These are phyloP conservation scores for Beauveria sp. DNA, from an alignment of 2,329 filamentous ascomycete species.

Conservation along the genomic window DNA sequence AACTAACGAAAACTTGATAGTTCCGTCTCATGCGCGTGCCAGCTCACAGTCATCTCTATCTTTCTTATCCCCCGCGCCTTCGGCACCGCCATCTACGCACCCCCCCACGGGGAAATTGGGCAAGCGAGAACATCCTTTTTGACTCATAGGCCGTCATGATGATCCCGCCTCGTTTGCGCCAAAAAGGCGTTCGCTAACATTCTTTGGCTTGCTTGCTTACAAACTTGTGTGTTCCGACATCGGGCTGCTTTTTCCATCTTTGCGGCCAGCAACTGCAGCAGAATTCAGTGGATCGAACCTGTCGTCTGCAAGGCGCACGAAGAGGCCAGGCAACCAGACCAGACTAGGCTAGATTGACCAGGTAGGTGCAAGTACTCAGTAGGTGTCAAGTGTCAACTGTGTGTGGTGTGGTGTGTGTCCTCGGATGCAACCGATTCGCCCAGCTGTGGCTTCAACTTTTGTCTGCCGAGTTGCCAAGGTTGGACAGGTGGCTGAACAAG, in stretches of 20 bases:
- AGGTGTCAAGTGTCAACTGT: background rate
- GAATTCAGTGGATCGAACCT: background rate
- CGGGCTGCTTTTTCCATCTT: background rate
- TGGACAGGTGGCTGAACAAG: background rate
- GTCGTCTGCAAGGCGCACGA: conserved; percentile 1
- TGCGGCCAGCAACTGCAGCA: no score
- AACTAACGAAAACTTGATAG: no score
- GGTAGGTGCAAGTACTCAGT: no score
- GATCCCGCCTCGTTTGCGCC: background rate
- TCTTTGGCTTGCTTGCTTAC: background rate
- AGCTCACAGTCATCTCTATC: background rate
- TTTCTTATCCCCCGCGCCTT: background rate
- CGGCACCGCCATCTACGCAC: background rate
- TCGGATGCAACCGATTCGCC: conserved; percentile 4
- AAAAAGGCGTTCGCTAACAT: background rate
- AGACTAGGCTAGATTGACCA: background rate
- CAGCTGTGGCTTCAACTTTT: background rate
- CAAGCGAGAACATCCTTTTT: background rate
- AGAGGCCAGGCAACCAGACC: background rate
- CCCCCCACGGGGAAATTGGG: background rate
- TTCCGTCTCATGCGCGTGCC: background rate
- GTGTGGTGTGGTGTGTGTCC: background rate
- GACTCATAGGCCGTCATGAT: background rate
- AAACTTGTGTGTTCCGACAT: background rate
- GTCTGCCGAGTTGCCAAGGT: background rate